These are phyloP conservation scores for Claviceps africana DNA, from an alignment of 2,329 filamentous ascomycete genomes.

Conservation along the genomic window DNA sequence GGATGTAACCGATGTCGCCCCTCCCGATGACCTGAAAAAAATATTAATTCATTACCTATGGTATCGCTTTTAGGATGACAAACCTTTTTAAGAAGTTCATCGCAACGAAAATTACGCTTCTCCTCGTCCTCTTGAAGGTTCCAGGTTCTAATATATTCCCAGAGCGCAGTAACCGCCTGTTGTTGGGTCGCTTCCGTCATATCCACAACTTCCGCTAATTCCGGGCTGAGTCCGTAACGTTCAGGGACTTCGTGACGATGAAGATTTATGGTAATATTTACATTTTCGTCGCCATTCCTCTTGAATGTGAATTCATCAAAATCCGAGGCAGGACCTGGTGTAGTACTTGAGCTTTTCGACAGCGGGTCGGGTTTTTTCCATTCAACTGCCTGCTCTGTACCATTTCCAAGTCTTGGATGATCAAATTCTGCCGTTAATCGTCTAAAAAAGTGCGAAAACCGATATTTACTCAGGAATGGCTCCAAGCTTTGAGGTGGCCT, in stretches of 20 bases:
- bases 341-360: conserved; percentile 28
- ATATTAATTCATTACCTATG: neutral
- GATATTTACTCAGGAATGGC: conserved; percentile 26
- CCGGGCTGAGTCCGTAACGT: conserved; percentile 64
- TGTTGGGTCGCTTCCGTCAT: conserved; percentile 75
- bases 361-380: conserved; percentile 71
- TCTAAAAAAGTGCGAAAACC: conserved; percentile 71
- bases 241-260: conserved; percentile 75
- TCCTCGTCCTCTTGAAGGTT: conserved; percentile 89
- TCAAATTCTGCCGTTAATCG: conserved; percentile 64
- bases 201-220: conserved; percentile 72
- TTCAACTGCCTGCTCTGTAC: conserved; percentile 49
- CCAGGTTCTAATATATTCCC: conserved; percentile 84
- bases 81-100: conserved; percentile 67
- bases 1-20: conserved; percentile 71
- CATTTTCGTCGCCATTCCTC: conserved; percentile 80
- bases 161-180: conserved; percentile 79
- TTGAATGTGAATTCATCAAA: conserved; percentile 90
- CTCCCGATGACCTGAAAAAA: conserved; percentile 50
- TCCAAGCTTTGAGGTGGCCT: conserved; percentile 13
- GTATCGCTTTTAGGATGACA: conserved; percentile 11
- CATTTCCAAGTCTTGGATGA: conserved; percentile 41
- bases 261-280: conserved; percentile 81
- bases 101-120: conserved; percentile 81
- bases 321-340: conserved; percentile 47